phyloP scores from a whole-genome alignment of 2,329 filamentous ascomycete species.

The Hymenoscyphus infarciens region DNA sequence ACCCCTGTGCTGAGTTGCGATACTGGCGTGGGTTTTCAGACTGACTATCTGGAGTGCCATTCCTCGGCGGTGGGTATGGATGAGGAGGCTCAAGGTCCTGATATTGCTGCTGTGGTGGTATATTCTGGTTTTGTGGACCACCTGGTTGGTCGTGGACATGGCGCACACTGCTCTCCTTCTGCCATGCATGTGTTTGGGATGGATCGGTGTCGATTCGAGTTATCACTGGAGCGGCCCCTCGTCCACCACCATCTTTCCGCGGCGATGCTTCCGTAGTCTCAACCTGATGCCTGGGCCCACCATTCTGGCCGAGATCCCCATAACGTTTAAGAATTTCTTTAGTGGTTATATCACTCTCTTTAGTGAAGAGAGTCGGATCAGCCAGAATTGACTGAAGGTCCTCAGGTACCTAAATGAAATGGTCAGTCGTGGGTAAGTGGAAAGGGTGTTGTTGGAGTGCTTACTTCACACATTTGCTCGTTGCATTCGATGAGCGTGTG shows the following conservation, averaged over 20 bases:
- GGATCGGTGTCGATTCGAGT: conserved; percentile 84
- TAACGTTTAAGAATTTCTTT: conserved; percentile 96
- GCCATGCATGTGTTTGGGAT: conserved; percentile 64
- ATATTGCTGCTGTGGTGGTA: conserved; percentile 48
- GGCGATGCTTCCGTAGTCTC: conserved; percentile 52
- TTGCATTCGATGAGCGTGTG: conserved; percentile 88
- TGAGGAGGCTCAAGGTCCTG: conserved; percentile 30
- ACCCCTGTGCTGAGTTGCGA: conserved; percentile 31
- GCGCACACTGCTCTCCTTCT: conserved; percentile 79
- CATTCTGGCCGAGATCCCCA: conserved; percentile 63
- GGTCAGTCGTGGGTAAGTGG: not conserved
- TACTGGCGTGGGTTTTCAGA: conserved; percentile 29
- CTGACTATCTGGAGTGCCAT: conserved; percentile 35
- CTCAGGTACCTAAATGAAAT: conserved; percentile 70
- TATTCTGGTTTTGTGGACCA: conserved; percentile 41
- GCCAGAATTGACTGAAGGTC: conserved; percentile 83
- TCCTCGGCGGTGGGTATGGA: conserved; percentile 28
- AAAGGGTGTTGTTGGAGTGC: conserved; percentile 32
- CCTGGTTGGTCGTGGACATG: conserved; percentile 61
- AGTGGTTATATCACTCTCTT: conserved; percentile 79
- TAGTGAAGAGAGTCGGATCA: conserved; percentile 75
- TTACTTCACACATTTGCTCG: conserved; percentile 94
- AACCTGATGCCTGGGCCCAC: conserved; percentile 54
- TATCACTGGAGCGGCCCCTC: conserved; percentile 50
- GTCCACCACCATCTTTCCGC: conserved; percentile 46